Conservation (phyloP, 1,284 basidiomycete species). For the Ustilago sp. region DNA sequence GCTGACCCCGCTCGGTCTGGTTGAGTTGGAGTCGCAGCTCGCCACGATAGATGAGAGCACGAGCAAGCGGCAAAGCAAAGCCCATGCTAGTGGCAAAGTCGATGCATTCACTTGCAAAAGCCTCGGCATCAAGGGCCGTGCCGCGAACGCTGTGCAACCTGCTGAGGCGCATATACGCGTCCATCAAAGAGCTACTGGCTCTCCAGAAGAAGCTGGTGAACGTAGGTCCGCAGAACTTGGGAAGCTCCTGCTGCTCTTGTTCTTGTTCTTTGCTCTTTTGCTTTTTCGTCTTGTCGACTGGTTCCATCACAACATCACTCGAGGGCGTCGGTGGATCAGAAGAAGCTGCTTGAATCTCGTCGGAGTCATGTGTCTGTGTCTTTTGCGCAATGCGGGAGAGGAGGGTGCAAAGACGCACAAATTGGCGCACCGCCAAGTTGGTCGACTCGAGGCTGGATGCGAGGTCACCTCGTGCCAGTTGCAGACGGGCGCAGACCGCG, state of each 20-base stretch:
- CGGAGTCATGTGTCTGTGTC: constrained; percentile 15
- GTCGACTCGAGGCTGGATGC: constrained; percentile 40
- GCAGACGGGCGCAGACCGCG: constrained; percentile 25
- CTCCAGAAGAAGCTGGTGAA: constrained; percentile 46
- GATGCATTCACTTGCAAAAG: constrained; percentile 57
- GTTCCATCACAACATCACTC: constrained; percentile 30
- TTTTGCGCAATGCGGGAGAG: constrained; percentile 28
- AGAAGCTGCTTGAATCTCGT: background rate
- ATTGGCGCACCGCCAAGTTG: constrained; percentile 33
- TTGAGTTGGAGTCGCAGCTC: constrained; percentile 50
- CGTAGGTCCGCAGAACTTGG: constrained; percentile 29
- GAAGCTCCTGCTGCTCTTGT: constrained; percentile 20
- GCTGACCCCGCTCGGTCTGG: constrained; percentile 37
- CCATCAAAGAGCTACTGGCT: constrained; percentile 25
- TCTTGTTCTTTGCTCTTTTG: constrained; percentile 1
- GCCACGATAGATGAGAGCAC: constrained; percentile 51
- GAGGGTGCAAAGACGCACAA: constrained; percentile 29
- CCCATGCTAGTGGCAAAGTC: constrained; percentile 47
- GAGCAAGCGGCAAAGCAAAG: constrained; percentile 45
- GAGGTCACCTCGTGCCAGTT: constrained; percentile 35
- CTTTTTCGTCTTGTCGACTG: background rate
- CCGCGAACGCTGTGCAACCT: constrained; percentile 58
- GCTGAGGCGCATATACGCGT: constrained; percentile 45
- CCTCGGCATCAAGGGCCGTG: constrained; percentile 59
- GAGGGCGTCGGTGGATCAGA: constrained; percentile 20